Conservation (phyloP, 108 stramenopile species). For the Nitzschia inconspicua region DNA sequence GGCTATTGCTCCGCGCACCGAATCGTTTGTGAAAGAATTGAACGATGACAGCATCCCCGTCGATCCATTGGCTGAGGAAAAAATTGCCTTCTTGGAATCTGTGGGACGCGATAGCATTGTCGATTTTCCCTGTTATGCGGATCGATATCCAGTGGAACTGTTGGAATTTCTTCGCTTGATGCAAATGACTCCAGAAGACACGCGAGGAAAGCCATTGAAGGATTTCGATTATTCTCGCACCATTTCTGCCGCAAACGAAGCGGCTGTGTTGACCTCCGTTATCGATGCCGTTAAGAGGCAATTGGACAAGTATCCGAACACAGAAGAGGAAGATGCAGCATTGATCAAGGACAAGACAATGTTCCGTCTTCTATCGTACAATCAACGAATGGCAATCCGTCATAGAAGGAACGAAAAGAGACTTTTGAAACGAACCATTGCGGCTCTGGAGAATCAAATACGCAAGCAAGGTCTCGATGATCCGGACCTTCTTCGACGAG, state of each 20-base stretch:
- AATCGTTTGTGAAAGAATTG: conserved; percentile 56
- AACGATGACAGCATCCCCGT: conserved; percentile 47
- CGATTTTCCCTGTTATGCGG: conserved; percentile 93
- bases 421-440: conserved; percentile 86
- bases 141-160: conserved; percentile 94
- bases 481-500: conserved; percentile 52
- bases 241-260: conserved; percentile 89
- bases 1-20: conserved; percentile 69
- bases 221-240: conserved; percentile 84
- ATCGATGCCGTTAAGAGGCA: conserved; percentile 82
- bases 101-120: conserved; percentile 79
- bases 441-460: conserved; percentile 83
- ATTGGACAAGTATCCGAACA: conserved; percentile 81
- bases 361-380: conserved; percentile 76
- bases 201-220: conserved; percentile 62
- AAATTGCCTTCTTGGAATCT: conserved; percentile 73
- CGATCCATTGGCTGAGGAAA: conserved; percentile 83
- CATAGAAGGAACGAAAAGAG: conserved; percentile 88
- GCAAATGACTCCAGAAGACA: conserved; percentile 91
- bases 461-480: conserved; percentile 70
- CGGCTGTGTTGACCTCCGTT: conserved; percentile 81
- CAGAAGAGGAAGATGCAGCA: conserved; percentile 83
- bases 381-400: conserved; percentile 88
- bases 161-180: conserved; percentile 93
- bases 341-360: conserved; percentile 82